Evolutionary conservation across 768 basidiomycete species (phyloP).

Genomic region (Psilocybe sp.): DNA sequence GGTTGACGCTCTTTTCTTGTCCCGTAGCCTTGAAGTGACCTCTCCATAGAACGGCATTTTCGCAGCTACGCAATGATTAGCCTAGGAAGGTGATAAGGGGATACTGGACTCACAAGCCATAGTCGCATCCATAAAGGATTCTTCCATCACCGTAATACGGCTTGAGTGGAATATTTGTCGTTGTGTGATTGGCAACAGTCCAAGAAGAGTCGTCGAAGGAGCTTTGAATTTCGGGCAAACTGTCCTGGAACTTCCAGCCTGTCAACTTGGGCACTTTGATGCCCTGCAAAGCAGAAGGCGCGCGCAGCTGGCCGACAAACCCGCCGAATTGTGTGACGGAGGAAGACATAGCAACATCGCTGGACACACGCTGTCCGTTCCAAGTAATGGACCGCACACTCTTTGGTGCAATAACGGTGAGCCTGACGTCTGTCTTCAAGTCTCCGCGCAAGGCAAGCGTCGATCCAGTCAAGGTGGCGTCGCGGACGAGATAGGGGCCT

Average conservation of each 20-base stretch:
- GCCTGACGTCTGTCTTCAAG: slow-evolving; percentile 50
- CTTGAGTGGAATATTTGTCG: slow-evolving; percentile 68
- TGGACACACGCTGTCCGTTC: slow-evolving; percentile 59
- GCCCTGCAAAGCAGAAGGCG: slow-evolving; percentile 22
- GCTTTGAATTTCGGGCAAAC: slow-evolving; percentile 63
- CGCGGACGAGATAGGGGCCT: slow-evolving; percentile 64
- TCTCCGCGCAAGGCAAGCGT: slow-evolving; percentile 67
- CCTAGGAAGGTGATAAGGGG: slow-evolving; percentile 4
- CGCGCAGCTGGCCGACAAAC: slow-evolving; percentile 47
- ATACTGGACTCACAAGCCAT: slow-evolving; percentile 64
- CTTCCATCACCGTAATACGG: slow-evolving; percentile 74
- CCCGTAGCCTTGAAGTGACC: slow-evolving; percentile 73
- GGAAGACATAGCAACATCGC: slow-evolving; percentile 27
- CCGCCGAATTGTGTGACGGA: slow-evolving; percentile 37
- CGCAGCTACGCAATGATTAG: slow-evolving; percentile 50
- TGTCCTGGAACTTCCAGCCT: slow-evolving; percentile 75
- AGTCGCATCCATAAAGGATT: slow-evolving; percentile 84
- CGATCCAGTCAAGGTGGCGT: slow-evolving; percentile 44
- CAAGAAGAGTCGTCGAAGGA: slow-evolving; percentile 63
- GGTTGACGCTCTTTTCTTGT: slow-evolving; percentile 58
- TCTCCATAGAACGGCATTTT: slow-evolving; percentile 78
- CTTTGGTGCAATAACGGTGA: slow-evolving; percentile 65
- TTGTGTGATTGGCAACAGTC: slow-evolving; percentile 66
- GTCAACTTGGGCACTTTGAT: slow-evolving; percentile 48
- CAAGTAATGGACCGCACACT: slow-evolving; percentile 56